Conservation (phyloP, 2,329 filamentous ascomycete genomes). For the Geosmithia putterillii region DNA sequence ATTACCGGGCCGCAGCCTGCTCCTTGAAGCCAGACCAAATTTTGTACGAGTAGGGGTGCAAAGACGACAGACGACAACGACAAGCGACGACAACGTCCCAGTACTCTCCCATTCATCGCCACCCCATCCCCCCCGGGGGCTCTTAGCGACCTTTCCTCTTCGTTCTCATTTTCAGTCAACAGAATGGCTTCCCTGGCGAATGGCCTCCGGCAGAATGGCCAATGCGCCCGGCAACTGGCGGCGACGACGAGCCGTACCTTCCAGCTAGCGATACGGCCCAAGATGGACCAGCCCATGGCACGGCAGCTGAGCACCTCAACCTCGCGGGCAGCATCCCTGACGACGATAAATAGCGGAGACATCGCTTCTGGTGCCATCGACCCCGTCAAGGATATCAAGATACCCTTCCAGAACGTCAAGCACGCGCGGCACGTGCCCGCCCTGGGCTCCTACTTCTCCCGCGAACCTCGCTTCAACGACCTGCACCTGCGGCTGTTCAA, state of each 20-base stretch:
- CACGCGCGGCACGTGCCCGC: constrained; percentile 67
- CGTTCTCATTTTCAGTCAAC: not conserved
- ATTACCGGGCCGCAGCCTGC: constrained; percentile 1
- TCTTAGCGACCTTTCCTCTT: not conserved
- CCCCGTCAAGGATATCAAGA: constrained; percentile 6
- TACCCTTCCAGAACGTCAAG: constrained; percentile 17
- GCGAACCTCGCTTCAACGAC: constrained; percentile 76
- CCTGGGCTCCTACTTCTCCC: constrained; percentile 92
- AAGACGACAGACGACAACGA: constrained; percentile 1
- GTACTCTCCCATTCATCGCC: not conserved
- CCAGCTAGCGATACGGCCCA: constrained; percentile 5
- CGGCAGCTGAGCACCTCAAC: constrained; percentile 5
- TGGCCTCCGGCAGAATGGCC: constrained; percentile 21
- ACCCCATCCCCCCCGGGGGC: not conserved
- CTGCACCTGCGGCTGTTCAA: constrained; percentile 61
- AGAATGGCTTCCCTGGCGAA: constrained; percentile 22
- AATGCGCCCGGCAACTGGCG: constrained; percentile 15
- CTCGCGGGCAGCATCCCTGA: not conserved
- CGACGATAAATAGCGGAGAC: not conserved
- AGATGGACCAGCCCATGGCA: not conserved
- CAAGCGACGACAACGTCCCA: constrained; percentile 4
- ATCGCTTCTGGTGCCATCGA: not conserved
- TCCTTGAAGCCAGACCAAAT: not conserved
- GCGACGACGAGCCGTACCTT: constrained; percentile 3
- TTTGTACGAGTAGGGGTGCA: not conserved